phyloP scores from a whole-genome alignment of 2,329 filamentous ascomycete genomes.

The Aspergillus unguis region DNA sequence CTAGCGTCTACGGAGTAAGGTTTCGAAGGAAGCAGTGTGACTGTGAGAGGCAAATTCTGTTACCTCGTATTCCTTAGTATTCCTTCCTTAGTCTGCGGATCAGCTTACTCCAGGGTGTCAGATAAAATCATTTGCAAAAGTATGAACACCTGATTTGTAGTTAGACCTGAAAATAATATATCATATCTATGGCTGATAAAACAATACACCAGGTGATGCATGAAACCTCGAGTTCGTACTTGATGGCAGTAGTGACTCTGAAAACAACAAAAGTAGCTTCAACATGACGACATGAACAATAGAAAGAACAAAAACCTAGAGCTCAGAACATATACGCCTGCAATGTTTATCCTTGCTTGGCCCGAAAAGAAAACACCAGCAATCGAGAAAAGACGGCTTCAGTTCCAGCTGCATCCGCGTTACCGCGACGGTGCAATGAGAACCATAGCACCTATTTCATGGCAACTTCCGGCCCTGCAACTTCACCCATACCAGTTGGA shows the following conservation, averaged over 20 bases:
- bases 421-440: not conserved
- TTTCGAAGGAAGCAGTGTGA: too few relatives aligned
- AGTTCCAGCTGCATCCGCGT: not conserved
- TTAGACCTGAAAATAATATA: not conserved
- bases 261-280: not conserved
- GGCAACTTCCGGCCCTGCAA: conserved; percentile 25
- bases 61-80: too few relatives aligned
- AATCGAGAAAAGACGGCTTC: not conserved
- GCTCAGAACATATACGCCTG: not conserved
- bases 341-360: conserved; percentile 5
- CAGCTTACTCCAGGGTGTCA: too few relatives aligned
- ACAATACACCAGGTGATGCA: conserved; percentile 13
- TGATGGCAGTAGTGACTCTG: not conserved
- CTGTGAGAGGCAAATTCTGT: too few relatives aligned
- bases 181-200: not conserved
- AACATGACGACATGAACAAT: not conserved
- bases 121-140: too few relatives aligned
- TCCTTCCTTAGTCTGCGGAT: too few relatives aligned
- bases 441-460: conserved; percentile 25
- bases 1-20: too few relatives aligned
- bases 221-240: not conserved
- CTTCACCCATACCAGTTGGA: conserved; percentile 20
- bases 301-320: not conserved
- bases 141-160: not conserved
- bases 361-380: conserved; percentile 3